Conservation (phyloP, 345 rosid species). For the Raphanus sativus region DNA sequence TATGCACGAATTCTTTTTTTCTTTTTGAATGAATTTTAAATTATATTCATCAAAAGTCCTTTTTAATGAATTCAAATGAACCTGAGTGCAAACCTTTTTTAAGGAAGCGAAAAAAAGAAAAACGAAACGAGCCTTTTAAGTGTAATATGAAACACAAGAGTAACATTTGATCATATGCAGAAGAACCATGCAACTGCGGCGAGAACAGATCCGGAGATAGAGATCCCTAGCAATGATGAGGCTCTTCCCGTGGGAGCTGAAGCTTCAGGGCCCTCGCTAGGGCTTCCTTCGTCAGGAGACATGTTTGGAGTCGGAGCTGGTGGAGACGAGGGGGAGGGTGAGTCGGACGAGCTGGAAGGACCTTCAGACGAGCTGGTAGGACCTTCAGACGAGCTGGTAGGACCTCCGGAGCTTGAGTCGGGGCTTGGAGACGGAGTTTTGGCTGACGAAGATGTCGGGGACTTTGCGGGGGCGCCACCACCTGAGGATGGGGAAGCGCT, state of each 20-base stretch:
- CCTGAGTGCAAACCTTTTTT: not conserved
- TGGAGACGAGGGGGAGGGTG: constrained; percentile 35
- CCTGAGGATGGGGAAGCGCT: constrained; percentile 28
- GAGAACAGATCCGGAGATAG: constrained; percentile 12
- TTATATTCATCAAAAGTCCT: no score
- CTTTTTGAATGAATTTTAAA: no score
- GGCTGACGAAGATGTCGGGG: constrained; percentile 23
- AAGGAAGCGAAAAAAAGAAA: not conserved
- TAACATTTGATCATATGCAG: constrained; percentile 28
- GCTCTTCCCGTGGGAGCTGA: constrained; percentile 10
- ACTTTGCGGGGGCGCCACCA: not conserved
- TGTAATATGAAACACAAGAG: not conserved
- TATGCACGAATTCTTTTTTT: constrained; percentile 3
- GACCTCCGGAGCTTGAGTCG: constrained; percentile 28
- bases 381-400: not conserved
- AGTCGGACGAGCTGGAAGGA: constrained; percentile 29
- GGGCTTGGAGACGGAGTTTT: constrained; percentile 36
- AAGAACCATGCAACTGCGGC: constrained; percentile 29
- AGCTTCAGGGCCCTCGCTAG: constrained; percentile 27
- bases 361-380: constrained; percentile 13
- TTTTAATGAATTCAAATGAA: not conserved
- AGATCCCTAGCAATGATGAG: constrained; percentile 23
- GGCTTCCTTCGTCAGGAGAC: constrained; percentile 17
- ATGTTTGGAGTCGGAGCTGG: constrained; percentile 39
- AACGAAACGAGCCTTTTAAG: constrained; percentile 1